Evolutionary conservation across 2,329 filamentous ascomycete species (phyloP).

Genomic region (Fusarium circinatum): DNA sequence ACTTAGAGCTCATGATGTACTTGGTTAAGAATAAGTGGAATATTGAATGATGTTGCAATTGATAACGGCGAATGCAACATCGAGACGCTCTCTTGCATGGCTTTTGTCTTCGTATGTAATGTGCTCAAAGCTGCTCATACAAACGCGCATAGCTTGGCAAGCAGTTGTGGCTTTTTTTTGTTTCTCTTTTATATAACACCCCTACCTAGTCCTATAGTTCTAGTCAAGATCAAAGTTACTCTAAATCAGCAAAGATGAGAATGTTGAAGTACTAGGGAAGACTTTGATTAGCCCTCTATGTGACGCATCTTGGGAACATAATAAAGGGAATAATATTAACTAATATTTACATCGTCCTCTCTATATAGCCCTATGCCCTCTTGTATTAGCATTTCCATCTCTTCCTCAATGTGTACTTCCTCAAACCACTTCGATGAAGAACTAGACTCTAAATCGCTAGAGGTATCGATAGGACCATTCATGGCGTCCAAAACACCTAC

Average conservation of each 20-base stretch:
- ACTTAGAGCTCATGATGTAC: rapidly evolving
- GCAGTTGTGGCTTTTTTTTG: not conserved
- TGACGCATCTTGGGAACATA: not conserved
- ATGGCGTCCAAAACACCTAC: rapidly evolving
- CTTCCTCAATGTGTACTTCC: rapidly evolving
- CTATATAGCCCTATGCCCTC: not conserved
- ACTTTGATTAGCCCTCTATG: rapidly evolving
- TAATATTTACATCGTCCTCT: rapidly evolving
- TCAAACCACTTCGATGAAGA: rapidly evolving
- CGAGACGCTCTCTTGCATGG: no score
- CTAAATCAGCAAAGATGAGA: not conserved
- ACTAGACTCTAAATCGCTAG: rapidly evolving
- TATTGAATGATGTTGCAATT: not conserved
- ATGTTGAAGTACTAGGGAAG: not conserved
- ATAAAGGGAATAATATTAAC: rapidly evolving
- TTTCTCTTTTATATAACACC: not conserved
- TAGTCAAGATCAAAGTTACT: not conserved
- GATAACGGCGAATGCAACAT: not conserved
- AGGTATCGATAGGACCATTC: rapidly evolving
- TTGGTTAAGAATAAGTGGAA: rapidly evolving
- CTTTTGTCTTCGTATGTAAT: not conserved
- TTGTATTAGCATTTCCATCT: not conserved
- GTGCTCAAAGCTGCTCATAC: not conserved
- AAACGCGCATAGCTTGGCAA: rapidly evolving
- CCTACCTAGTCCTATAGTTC: not conserved